Conservation (phyloP, 2,329 filamentous ascomycete species). For the Waltergamsia citrina region DNA sequence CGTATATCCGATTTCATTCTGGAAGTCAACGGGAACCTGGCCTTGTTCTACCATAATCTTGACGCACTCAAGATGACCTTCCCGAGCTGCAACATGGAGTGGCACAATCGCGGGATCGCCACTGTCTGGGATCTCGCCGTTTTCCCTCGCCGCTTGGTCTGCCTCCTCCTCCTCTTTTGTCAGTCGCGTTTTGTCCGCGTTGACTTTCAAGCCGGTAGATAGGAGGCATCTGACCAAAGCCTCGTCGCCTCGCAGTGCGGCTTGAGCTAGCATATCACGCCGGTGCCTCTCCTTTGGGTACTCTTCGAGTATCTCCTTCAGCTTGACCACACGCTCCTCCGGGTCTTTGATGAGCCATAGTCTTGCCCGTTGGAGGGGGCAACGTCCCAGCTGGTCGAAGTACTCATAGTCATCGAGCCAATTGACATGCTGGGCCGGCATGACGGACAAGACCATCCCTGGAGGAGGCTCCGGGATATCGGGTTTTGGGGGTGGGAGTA, state of each 20-base stretch:
- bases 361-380: conserved; percentile 5
- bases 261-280: conserved; percentile 1
- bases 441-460: conserved; percentile 1
- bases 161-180: conserved; percentile 2
- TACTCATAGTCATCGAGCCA: conserved; percentile 6
- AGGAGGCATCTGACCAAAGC: conserved; percentile 2
- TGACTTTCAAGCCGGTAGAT: too few relatives aligned
- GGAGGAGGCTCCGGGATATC: conserved; percentile 3
- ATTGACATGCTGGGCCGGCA: conserved; percentile 2
- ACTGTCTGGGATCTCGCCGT: conserved; percentile 1
- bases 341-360: conserved; percentile 2
- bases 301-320: conserved; percentile 1
- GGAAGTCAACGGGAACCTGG: neutral
- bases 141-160: conserved; percentile 1
- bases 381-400: conserved; percentile 5
- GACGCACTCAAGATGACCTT: conserved; percentile 1
- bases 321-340: conserved; percentile 2
- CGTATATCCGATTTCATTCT: conserved; percentile 1
- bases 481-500: conserved; percentile 5
- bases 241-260: conserved; percentile 2
- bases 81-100: conserved; percentile 2
- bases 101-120: conserved; percentile 2
- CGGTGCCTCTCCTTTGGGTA: conserved; percentile 4
- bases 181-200: too few relatives aligned
- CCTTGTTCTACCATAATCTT: conserved; percentile 5